A percentile compares a stretch with the other conserved stretches of the same genome.
phyloP scores from a whole-genome alignment of 331 rosid species.

The Quercus tomentella region DNA sequence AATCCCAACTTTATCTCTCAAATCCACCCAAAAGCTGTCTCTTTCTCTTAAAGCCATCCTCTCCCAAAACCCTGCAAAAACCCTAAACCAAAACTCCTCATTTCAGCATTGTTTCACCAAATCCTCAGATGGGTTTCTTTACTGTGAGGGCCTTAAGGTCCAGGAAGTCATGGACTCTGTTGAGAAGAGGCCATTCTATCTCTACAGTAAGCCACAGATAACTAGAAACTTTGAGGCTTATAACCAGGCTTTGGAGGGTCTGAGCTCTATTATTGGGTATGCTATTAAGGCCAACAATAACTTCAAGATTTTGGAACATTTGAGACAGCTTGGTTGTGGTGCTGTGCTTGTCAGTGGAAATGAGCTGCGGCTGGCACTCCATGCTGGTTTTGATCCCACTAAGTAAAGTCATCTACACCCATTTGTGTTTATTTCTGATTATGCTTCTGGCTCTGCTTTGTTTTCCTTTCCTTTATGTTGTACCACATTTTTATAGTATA shows the following conservation, averaged over 20 bases:
- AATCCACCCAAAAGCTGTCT: slow-evolving; percentile 22
- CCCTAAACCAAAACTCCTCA: slow-evolving; percentile 25
- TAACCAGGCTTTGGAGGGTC: slow-evolving; percentile 70
- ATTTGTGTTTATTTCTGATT: neutral
- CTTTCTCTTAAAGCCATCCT: slow-evolving; percentile 42
- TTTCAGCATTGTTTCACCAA: slow-evolving; percentile 76
- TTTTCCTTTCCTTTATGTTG: no score
- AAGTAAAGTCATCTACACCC: slow-evolving; percentile 34
- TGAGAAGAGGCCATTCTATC: slow-evolving; percentile 82
- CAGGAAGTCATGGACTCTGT: slow-evolving; percentile 85
- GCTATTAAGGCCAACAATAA: slow-evolving; percentile 96
- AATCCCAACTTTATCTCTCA: slow-evolving; percentile 24
- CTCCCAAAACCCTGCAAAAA: slow-evolving; percentile 42
- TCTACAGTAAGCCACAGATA: slow-evolving; percentile 88
- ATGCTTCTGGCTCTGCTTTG: neutral
- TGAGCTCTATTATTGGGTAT: slow-evolving; percentile 69
- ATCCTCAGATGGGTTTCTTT: slow-evolving; percentile 76
- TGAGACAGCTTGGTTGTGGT: slow-evolving; percentile 87
- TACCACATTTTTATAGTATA: neutral
- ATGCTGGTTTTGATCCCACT: slow-evolving; percentile 85
- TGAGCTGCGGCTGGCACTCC: slow-evolving; percentile 80
- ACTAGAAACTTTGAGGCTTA: slow-evolving; percentile 82
- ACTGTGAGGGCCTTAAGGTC: slow-evolving; percentile 67
- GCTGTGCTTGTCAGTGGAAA: slow-evolving; percentile 99
- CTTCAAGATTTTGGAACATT: slow-evolving; percentile 81